Evolutionary conservation across 2,329 filamentous ascomycete genomes (phyloP), one percentile per base, ranked within the genome.

Genomic region (Colletotrichum acutatum): DNA sequence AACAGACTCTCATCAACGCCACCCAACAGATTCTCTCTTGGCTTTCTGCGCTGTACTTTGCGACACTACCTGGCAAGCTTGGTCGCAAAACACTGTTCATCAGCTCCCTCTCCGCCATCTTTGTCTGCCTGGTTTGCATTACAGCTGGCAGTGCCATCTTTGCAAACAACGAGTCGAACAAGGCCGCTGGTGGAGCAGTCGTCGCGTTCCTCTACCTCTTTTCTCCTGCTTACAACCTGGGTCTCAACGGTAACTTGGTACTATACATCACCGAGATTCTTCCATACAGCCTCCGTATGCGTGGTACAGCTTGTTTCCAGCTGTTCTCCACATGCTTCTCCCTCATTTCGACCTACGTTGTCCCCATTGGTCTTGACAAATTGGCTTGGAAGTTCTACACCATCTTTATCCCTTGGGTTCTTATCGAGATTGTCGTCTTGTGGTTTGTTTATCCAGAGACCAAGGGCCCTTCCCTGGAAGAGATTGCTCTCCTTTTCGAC

Each of bases 311-410:
- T n/a, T 66, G 73, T 42, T 60, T 58, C 26, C 66, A 67, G 30
- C n/a, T 56, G 14, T 56, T 66, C n/a, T 68, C 60, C 7, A 71
- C 59, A 6, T 76, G 63, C 14, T 58, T 56, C 14, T 61, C 61
- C 4, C 54, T 80, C 14, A 80, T 85, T 56, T 83, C 82, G 24
- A 82, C 83, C 69, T 83, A 83, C 56, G 80, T 83, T 58, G 85
- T 84, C 61, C 84, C 84, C 0, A 81, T 85, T 5, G 83, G 81
- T 0, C 79, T 86, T 64, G 73, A 77, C 1, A 77, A 73, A 0
- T 81, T 86, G 12, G 77, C 74, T 0, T 86, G 83, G 82, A 82
- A 79, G 60, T 85, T 84, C 70, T 86, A 83, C 58, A 80, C 82
- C 52, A 78, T 85, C 11, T 85, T 82, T 63, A 78, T 80, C 68